Evolutionary conservation across 345 rosid species (phyloP), one percentile per base, ranked within the genome.

Genomic region (Linum usitatissimum): DNA sequence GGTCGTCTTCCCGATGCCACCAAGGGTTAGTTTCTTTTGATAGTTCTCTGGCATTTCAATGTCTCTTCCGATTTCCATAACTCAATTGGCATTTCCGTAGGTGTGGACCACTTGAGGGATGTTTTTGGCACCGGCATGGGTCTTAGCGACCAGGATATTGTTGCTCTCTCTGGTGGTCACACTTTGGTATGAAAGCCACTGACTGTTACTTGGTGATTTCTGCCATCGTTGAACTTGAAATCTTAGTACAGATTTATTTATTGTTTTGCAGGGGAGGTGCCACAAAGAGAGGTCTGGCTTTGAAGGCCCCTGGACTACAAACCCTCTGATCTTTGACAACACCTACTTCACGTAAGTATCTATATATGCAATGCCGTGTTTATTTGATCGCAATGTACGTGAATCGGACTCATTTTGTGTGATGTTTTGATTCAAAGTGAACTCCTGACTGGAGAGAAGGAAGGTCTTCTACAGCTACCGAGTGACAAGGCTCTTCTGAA

Each of bases 271-370:
- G 99, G 99, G 99, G 68, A 82, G 88, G 71, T 78, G 87, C 80
- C 99, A 93, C 86, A 87, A 82, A 76, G 99, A 93, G 68, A 81
- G 99, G 69, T 93, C 99, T 68, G 99, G 99, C 53, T 90, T 90
- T 65, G 99, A 90, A 71, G 99, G 97, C 49, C 71, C 97, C 13
- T 93, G 99, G 99, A 93, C 99, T 5, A 0, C 67, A 19, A 90
- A 93, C 67, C 99, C 97, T 18, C 88, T 87, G 9, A 83, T 87
- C 57, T 93, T 93, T 57, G 97, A 93, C 66, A 93, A 90, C 82
- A 67, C 92, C 55, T 93, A 93, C 84, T 93, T 87, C 87, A 82
- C 38, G 38, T 34, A 34, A 31, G 99, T 93, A 67, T 71, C 88
- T 55, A 6, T 34, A 1, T 6, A 14, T 21, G 36, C 18, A 36